Percentiles rank a stretch among this genome's conserved stretches.
Evolutionary conservation across 2,329 filamentous ascomycete species (phyloP).

Genomic region (Talaromyces marneffei): DNA sequence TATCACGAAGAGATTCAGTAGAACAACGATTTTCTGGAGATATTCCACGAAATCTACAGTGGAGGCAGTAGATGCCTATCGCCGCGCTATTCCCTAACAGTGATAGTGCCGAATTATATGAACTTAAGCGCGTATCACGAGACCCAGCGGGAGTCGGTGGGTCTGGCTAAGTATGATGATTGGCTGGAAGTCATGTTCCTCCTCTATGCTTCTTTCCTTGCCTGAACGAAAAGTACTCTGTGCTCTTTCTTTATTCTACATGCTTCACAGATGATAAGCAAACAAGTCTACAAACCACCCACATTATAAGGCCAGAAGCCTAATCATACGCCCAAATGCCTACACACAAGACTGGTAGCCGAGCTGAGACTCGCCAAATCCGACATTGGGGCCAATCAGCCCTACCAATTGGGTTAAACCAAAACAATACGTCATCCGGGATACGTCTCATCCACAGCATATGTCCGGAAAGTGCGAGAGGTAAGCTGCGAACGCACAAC

Average conservation of each 20-base stretch:
- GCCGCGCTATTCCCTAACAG: not conserved
- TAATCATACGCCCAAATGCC: not conserved
- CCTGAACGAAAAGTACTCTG: not conserved
- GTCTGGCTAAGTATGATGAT: not conserved
- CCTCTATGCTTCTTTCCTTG: not conserved
- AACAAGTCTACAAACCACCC: not conserved
- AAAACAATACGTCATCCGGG: conserved; percentile 2
- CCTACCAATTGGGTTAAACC: not conserved
- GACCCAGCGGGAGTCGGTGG: not conserved
- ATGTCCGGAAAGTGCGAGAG: no score
- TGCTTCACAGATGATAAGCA: not conserved
- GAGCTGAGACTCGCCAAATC: not conserved
- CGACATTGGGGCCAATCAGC: not conserved
- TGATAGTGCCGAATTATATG: not conserved
- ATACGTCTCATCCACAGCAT: not conserved
- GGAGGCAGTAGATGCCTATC: not conserved
- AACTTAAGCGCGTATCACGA: conserved; percentile 1
- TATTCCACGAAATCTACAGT: not conserved
- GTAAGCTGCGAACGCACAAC: no score
- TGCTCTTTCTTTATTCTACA: no score
- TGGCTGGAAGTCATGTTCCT: not conserved
- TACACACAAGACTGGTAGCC: not conserved
- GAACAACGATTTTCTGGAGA: not conserved
- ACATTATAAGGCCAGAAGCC: not conserved
- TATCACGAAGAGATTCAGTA: no score